Percentiles rank a stretch among this genome's conserved stretches.
Conservation (phyloP, 176 grass and related monocot species). For the Musa acuminata region DNA sequence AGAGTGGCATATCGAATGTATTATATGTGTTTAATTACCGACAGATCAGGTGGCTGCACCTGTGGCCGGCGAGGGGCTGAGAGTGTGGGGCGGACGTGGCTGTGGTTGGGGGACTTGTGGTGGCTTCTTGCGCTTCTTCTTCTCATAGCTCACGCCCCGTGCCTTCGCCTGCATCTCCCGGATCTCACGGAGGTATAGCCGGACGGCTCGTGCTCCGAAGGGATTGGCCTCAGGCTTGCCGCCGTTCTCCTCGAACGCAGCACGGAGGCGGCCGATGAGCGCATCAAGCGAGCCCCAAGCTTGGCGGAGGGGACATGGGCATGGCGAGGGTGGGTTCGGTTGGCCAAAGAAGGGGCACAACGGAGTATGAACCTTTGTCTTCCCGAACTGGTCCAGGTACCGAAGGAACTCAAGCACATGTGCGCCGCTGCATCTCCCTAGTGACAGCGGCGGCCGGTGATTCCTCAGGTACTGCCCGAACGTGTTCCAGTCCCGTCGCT, state of each 20-base stretch:
- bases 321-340: neutral
- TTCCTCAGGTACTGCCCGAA: constrained; percentile 1
- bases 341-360: neutral
- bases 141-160: neutral
- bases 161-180: neutral
- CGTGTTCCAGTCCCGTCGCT: constrained; percentile 6
- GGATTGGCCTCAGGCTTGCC: neutral
- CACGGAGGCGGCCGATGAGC: neutral
- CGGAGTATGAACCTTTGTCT: neutral
- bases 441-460: neutral
- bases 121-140: neutral
- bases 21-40: no score
- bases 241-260: neutral
- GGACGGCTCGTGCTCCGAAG: neutral
- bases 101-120: neutral
- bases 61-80: neutral
- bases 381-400: neutral
- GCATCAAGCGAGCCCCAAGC: neutral
- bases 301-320: neutral
- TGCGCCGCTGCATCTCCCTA: neutral
- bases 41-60: neutral
- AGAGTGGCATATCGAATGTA: no score
- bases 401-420: neutral
- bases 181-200: neutral
- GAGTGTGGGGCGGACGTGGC: neutral